Base-by-base conservation (phyloP, 345 rosid species). In the Pseudoturritis turrita region DNA sequence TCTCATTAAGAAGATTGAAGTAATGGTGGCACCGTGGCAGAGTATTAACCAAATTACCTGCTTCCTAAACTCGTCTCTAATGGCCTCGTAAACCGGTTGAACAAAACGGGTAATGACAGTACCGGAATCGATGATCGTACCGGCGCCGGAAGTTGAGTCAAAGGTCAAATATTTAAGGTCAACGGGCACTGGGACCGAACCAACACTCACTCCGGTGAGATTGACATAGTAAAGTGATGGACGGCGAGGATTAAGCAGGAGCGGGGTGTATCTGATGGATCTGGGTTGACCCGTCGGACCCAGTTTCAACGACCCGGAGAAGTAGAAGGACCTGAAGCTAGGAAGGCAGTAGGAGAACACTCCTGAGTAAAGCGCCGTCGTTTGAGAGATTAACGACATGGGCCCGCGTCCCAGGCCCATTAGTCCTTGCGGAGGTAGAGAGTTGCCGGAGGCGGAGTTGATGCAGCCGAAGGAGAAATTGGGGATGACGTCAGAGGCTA, bases 351-450 rank as follows among this genome's bases (percentile, higher is more conserved):
- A 90, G 0, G 97, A 92, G 81, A 90, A 92, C 10, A 90, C 83
- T 15, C 87, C 87, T 3, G 91, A 87, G 64, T 92, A 92, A 35
- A 83, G 82, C 35, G 91, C 56, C 31, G 79, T 70, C 56, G 96
- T 68, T 63, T 87, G 98, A 0, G 91, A 84, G 28, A 92, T 23
- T 18, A 90, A 51, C 1, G 97, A 92, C 70, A 86, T 68, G 61
- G 98, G 71, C 6, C 98, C 98, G 4, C 93, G 93, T 18, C 98
- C 98, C 67, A 90, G 68, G 31, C 96, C 97, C 85, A 92, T 62
- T 56, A 92, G 33, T 19, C 98, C 97, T 36, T 92, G 96, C 2
- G 91, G 90, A 2, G 96, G 98, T 44, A 92, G 51, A 7, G 93
- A 87, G 21, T 76, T 65, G 10, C 97, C 98, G 0, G 86, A 78